These are phyloP conservation scores for Cercospora sp. DNA, from an alignment of 2,329 filamentous ascomycete species.

Conservation along the genomic window DNA sequence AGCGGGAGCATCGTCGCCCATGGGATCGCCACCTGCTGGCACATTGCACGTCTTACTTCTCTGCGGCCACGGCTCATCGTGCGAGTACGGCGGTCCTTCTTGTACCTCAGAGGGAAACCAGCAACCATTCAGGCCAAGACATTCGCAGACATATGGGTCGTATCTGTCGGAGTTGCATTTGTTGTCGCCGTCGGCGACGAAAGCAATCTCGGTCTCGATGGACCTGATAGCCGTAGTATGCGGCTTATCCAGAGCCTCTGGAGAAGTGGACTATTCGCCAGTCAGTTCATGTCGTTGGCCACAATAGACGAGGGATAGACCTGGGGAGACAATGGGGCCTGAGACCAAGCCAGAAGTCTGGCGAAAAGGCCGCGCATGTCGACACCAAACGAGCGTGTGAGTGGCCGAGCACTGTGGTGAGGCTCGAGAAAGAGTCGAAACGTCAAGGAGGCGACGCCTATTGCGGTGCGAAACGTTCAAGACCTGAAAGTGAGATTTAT, in stretches of 20 bases:
- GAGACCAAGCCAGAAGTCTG: slow-evolving; percentile 1
- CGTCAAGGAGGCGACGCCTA: background rate
- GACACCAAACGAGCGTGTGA: background rate
- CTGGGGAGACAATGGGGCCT: slow-evolving; percentile 4
- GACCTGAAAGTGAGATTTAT: background rate
- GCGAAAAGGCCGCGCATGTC: background rate
- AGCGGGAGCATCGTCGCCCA: slow-evolving; percentile 52
- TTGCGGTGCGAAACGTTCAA: background rate
- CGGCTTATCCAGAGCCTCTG: background rate
- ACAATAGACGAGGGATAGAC: background rate
- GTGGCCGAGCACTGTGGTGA: background rate
- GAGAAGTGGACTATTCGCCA: background rate
- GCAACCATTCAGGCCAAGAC: slow-evolving; percentile 31
- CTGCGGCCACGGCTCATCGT: slow-evolving; percentile 28
- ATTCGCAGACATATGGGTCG: slow-evolving; percentile 33
- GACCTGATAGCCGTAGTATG: background rate
- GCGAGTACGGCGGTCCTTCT: slow-evolving; percentile 28
- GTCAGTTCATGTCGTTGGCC: background rate
- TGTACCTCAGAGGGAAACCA: slow-evolving; percentile 27
- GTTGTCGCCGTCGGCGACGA: slow-evolving; percentile 14
- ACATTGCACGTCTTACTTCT: slow-evolving; percentile 29
- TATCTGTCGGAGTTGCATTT: slow-evolving; percentile 23
- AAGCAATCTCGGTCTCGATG: background rate
- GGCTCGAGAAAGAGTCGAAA: background rate
- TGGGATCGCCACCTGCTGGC: slow-evolving; percentile 22